A percentile compares a stretch with the other conserved stretches of the same genome.
Conservation (phyloP, 1,139 yeast genomes). For the Candida dubliniensis region DNA sequence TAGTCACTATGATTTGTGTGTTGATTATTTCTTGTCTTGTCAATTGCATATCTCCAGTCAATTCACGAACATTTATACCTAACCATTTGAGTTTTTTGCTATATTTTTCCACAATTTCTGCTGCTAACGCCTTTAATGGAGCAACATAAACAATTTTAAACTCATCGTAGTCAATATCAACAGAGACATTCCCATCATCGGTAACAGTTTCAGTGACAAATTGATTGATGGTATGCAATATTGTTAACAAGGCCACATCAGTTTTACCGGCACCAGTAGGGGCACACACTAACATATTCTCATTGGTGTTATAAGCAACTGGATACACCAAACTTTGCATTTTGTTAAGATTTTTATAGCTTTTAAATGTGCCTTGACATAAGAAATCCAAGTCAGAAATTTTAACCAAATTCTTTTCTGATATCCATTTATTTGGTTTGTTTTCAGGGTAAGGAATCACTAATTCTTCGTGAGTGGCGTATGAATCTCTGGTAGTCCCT, state of each 20-base stretch:
- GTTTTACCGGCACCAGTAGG: constrained; percentile 99
- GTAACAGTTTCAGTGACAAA: constrained; percentile 47
- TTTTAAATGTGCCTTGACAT: constrained; percentile 82
- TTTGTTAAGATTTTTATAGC: constrained; percentile 74
- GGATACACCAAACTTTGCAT: constrained; percentile 93
- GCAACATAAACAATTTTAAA: constrained; percentile 95
- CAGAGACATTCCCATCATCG: constrained; percentile 49
- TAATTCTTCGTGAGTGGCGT: constrained; percentile 75
- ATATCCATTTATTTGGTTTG: constrained; percentile 44
- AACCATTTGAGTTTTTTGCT: constrained; percentile 77
- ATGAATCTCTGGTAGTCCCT: constrained; percentile 72
- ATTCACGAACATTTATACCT: constrained; percentile 81
- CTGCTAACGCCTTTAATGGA: constrained; percentile 94
- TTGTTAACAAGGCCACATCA: constrained; percentile 87
- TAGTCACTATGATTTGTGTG: constrained; percentile 91
- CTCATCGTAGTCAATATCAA: constrained; percentile 73
- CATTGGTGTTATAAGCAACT: constrained; percentile 89
- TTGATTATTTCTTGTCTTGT: constrained; percentile 77
- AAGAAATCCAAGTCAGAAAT: constrained; percentile 67
- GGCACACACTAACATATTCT: constrained; percentile 96
- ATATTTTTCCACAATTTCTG: constrained; percentile 93
- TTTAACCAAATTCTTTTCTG: constrained; percentile 56
- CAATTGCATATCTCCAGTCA: constrained; percentile 97
- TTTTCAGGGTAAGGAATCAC: constrained; percentile 73
- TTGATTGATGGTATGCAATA: constrained; percentile 79